Conservation (phyloP, 345 rosid species). For the Turritis glabra region DNA sequence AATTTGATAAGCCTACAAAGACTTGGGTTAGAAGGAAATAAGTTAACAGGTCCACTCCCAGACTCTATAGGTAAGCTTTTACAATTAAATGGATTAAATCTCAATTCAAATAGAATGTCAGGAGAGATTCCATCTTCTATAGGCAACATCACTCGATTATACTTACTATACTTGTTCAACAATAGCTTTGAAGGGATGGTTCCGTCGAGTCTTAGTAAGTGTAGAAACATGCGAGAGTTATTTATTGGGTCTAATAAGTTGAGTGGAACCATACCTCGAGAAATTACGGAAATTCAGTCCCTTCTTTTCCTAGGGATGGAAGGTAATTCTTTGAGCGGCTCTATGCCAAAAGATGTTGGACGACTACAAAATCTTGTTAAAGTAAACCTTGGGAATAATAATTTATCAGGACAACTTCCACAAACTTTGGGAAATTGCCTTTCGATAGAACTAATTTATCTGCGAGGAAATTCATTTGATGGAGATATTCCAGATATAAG, state of each 20-base stretch:
- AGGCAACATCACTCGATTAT: background rate
- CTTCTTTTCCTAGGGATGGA: fast-evolving
- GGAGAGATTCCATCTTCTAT: conserved; percentile 5
- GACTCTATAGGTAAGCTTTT: background rate
- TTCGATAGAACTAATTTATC: fast-evolving
- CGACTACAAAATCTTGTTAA: background rate
- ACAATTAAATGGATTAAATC: too few relatives aligned
- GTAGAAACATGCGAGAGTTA: background rate
- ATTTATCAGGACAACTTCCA: background rate
- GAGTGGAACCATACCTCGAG: background rate
- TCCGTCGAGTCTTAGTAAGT: background rate
- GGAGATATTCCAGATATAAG: conserved; percentile 13
- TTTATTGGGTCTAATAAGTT: background rate
- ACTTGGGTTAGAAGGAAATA: fast-evolving
- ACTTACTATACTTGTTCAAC: fast-evolving
- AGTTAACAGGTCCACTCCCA: background rate
- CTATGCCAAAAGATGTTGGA: background rate
- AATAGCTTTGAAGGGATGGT: conserved; percentile 9
- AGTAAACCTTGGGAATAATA: background rate
- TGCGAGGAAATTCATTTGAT: background rate
- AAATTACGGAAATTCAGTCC: background rate
- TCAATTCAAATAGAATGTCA: background rate
- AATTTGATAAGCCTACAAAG: background rate
- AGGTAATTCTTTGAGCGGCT: background rate
- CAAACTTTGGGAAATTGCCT: too few relatives aligned